Percentiles rank a stretch among this genome's conserved stretches.
Evolutionary conservation across 1,139 yeast genomes (phyloP).

Genomic region (Lodderomyces elongisporus): DNA sequence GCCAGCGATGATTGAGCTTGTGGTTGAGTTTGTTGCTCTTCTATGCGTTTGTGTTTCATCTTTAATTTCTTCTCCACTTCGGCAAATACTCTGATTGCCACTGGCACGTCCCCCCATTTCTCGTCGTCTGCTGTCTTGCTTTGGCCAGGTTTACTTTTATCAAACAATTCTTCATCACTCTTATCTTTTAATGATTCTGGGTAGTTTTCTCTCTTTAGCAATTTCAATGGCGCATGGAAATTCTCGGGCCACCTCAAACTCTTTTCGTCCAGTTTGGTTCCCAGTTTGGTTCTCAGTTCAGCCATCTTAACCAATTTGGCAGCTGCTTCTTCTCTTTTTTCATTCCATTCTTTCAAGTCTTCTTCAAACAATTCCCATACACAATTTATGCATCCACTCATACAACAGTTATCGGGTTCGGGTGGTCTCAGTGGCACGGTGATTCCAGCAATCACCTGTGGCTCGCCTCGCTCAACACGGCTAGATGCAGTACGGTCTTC

Average conservation of each 20-base stretch:
- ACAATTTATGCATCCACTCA: conserved; percentile 95
- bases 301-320: conserved; percentile 29
- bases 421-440: conserved; percentile 73
- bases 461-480: conserved; percentile 38
- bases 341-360: conserved; percentile 79
- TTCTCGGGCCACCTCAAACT: conserved; percentile 74
- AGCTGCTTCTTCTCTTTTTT: conserved; percentile 57
- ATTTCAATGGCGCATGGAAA: conserved; percentile 63
- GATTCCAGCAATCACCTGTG: conserved; percentile 60
- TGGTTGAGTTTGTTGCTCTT: conserved; percentile 17
- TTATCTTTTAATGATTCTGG: conserved; percentile 22
- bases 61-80: conserved; percentile 70
- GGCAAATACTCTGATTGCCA: conserved; percentile 75
- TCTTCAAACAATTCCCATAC: conserved; percentile 94
- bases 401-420: conserved; percentile 95
- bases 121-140: conserved; percentile 23
- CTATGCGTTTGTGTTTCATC: conserved; percentile 9
- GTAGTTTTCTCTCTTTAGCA: conserved; percentile 27
- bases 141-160: conserved; percentile 3
- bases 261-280: too few species aligned
- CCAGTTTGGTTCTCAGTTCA: too few species aligned
- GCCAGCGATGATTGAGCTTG: not conserved
- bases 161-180: conserved; percentile 22
- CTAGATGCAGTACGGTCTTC: conserved; percentile 49
- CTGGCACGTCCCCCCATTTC: conserved; percentile 68